Evolutionary conservation across 257 asterid species (phyloP).

Genomic region (Jacaranda mimosifolia): DNA sequence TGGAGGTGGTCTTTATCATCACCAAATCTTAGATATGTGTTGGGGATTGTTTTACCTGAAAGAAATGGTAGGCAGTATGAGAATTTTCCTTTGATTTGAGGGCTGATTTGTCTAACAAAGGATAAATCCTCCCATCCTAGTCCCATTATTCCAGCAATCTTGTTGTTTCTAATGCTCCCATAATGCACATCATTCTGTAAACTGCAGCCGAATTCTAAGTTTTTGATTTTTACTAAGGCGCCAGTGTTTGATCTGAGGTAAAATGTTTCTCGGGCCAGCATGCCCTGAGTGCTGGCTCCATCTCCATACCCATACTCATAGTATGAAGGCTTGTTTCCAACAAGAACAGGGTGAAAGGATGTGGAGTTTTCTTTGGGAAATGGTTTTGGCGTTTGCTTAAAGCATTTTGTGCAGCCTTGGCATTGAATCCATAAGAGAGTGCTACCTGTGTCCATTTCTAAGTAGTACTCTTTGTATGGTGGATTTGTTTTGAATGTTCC

Average conservation of each 20-base stretch:
- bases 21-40: conserved; percentile 35
- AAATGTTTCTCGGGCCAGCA: conserved; percentile 33
- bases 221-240: conserved; percentile 26
- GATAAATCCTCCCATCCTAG: conserved; percentile 31
- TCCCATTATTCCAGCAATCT: conserved; percentile 36
- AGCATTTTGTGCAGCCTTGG: conserved; percentile 37
- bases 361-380: conserved; percentile 37
- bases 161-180: conserved; percentile 12
- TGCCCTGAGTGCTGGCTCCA: conserved; percentile 32
- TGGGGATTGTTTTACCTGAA: conserved; percentile 1
- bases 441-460: conserved; percentile 28
- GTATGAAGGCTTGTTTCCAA: background rate
- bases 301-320: conserved; percentile 3
- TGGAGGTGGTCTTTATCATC: background rate
- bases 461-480: conserved; percentile 34
- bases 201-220: conserved; percentile 35
- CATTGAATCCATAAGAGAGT: conserved; percentile 33
- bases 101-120: conserved; percentile 1
- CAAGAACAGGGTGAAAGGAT: conserved; percentile 25
- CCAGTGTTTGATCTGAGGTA: conserved; percentile 23
- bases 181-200: conserved; percentile 20
- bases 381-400: conserved; percentile 33
- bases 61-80: conserved; percentile 37
- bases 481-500: conserved; percentile 36
- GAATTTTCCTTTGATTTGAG: conserved; percentile 32